Evolutionary conservation across 805 yeast species (phyloP).

Genomic region (Maudiozyma pseudohumilis): DNA sequence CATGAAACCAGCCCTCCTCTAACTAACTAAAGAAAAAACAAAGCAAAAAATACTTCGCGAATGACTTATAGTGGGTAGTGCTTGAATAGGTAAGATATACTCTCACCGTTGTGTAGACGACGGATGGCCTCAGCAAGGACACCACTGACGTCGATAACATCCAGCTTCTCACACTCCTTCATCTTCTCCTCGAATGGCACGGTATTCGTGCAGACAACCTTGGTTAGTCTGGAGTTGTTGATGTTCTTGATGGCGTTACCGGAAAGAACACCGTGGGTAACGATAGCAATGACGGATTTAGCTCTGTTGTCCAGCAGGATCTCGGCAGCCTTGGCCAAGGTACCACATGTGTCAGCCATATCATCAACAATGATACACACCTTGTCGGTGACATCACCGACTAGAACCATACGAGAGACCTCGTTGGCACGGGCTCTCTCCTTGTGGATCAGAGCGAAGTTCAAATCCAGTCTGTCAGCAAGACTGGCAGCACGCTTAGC

Average conservation of each 20-base stretch:
- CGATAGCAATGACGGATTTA: conserved; percentile 65
- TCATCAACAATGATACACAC: conserved; percentile 73
- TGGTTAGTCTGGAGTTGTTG: conserved; percentile 55
- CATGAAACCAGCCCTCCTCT: no score
- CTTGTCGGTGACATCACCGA: conserved; percentile 72
- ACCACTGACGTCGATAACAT: conserved; percentile 56
- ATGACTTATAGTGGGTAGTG: conserved; percentile 19
- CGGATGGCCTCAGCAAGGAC: conserved; percentile 74
- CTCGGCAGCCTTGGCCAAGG: conserved; percentile 77
- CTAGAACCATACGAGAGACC: conserved; percentile 73
- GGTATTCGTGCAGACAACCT: conserved; percentile 70
- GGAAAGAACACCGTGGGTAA: conserved; percentile 74
- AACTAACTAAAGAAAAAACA: no score
- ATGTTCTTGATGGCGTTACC: conserved; percentile 66
- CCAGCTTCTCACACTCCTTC: conserved; percentile 45
- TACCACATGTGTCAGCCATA: conserved; percentile 87
- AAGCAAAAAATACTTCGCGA: background rate
- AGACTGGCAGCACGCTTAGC: conserved; percentile 78
- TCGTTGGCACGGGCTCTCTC: conserved; percentile 79
- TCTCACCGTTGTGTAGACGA: conserved; percentile 79
- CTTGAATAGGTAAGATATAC: conserved; percentile 64
- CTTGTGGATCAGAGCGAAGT: conserved; percentile 75
- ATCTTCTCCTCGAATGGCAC: conserved; percentile 64
- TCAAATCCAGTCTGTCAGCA: conserved; percentile 69
- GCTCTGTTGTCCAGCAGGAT: conserved; percentile 62